Conservation (phyloP, 257 asterid species). For the Salvia splendens region DNA sequence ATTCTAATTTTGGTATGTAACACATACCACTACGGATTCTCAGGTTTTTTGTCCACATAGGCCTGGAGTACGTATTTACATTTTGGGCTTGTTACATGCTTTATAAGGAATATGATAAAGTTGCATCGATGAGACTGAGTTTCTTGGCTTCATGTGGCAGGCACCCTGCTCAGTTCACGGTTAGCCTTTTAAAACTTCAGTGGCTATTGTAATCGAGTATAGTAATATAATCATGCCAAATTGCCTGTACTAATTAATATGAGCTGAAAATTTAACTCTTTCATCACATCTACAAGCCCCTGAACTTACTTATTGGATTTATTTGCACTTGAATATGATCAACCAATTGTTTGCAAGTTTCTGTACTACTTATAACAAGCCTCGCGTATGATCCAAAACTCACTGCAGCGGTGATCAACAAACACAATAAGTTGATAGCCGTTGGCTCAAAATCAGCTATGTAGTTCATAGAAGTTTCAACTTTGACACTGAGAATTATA, state of each 20-base stretch:
- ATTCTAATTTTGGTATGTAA: constrained; percentile 13
- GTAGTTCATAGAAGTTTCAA: not conserved
- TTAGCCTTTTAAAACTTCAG: constrained; percentile 47
- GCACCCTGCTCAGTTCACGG: constrained; percentile 88
- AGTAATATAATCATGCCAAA: not conserved
- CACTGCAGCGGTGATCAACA: no score
- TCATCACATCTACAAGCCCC: not conserved
- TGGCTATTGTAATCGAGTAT: constrained; percentile 20
- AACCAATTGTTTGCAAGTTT: not conserved
- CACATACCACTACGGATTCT: constrained; percentile 26
- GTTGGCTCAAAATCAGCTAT: not conserved
- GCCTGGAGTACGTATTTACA: constrained; percentile 78
- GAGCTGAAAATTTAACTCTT: constrained; percentile 4
- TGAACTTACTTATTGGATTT: not conserved
- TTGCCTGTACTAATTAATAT: not conserved
- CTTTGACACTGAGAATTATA: not conserved
- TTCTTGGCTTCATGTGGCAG: constrained; percentile 79
- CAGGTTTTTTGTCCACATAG: constrained; percentile 94
- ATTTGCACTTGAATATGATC: not conserved
- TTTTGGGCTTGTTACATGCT: constrained; percentile 93
- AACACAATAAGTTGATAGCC: not conserved
- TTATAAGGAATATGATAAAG: constrained; percentile 78
- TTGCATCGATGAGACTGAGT: constrained; percentile 77
- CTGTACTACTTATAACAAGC: no score
- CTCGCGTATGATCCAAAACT: no score